Evolutionary conservation across 176 grass and related monocot genomes (phyloP).

Genomic region (Avena insularis): DNA sequence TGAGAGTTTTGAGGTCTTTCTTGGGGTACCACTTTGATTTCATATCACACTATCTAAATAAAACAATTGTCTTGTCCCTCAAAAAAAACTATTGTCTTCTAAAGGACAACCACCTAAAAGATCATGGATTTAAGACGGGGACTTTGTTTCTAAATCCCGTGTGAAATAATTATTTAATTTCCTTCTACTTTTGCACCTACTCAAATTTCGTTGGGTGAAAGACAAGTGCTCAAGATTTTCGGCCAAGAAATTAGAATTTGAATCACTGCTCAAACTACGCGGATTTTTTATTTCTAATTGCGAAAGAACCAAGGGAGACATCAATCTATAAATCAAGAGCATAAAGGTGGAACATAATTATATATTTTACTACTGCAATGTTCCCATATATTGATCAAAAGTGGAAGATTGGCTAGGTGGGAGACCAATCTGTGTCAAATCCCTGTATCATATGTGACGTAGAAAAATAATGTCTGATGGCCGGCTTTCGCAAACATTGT

Average conservation of each 20-base stretch:
- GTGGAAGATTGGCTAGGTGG: neutral
- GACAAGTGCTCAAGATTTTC: neutral
- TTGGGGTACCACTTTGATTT: neutral
- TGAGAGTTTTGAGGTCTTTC: neutral
- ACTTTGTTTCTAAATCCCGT: too few species aligned
- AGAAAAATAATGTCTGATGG: neutral
- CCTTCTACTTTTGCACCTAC: too few species aligned
- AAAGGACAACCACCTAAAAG: neutral
- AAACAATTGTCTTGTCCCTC: neutral
- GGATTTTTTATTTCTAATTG: neutral
- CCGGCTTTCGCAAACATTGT: constrained; percentile 1
- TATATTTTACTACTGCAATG: too few species aligned
- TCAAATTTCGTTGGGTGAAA: too few species aligned
- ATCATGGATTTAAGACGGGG: neutral
- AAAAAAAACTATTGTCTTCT: too few species aligned
- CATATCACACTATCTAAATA: neutral
- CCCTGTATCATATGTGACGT: neutral
- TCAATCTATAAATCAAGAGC: neutral
- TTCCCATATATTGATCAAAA: neutral
- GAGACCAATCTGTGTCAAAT: neutral
- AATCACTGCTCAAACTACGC: neutral
- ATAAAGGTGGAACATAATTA: neutral
- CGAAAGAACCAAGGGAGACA: neutral
- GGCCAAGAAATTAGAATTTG: neutral
- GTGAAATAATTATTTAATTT: too few species aligned